Evolutionary conservation across 257 asterid genomes (phyloP).

Genomic region (Lantana camara): DNA sequence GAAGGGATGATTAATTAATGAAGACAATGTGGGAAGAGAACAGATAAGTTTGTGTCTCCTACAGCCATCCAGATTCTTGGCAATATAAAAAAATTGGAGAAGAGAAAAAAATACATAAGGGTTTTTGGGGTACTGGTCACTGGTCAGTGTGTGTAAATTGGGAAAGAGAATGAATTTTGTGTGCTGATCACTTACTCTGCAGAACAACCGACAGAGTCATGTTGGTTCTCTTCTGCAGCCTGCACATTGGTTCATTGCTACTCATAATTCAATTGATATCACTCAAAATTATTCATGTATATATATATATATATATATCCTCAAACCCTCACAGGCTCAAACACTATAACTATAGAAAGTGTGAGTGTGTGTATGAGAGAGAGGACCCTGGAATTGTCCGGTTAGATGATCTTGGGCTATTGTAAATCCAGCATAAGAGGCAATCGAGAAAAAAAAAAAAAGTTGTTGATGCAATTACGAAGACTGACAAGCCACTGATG

Average conservation of each 20-base stretch:
- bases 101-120: too few relatives aligned
- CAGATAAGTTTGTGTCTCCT: conserved; percentile 43
- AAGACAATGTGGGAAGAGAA: not conserved
- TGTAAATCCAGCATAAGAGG: not conserved
- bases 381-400: not conserved
- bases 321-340: not conserved
- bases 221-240: conserved; percentile 36
- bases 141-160: not conserved
- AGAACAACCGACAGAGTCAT: conserved; percentile 69
- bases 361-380: not conserved
- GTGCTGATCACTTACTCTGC: conserved; percentile 29
- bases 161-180: not conserved
- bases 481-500: not conserved
- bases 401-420: not conserved
- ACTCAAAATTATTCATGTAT: not conserved
- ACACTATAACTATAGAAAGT: too few relatives aligned
- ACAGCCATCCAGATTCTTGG: conserved; percentile 32
- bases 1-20: not conserved
- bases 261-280: not conserved
- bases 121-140: too few relatives aligned
- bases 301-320: too few relatives aligned
- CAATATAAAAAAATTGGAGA: conserved; percentile 8
- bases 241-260: conserved; percentile 4
- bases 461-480: conserved; percentile 10
- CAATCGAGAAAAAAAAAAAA: not conserved